These are phyloP conservation scores for Xylaria sp. DNA, from an alignment of 2,329 filamentous ascomycete species.

Conservation along the genomic window DNA sequence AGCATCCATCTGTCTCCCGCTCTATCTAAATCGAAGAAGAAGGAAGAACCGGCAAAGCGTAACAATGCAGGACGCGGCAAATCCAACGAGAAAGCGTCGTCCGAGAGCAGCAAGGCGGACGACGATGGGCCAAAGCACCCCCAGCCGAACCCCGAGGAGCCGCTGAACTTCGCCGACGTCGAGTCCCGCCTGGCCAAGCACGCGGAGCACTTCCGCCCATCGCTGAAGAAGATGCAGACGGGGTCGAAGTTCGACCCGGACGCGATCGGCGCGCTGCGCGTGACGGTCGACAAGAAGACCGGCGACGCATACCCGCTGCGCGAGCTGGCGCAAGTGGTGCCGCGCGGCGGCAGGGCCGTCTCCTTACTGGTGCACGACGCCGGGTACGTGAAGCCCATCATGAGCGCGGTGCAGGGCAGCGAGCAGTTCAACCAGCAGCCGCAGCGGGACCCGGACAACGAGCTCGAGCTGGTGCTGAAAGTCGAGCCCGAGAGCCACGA, in stretches of 20 bases:
- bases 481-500: conserved; percentile 64
- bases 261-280: conserved; percentile 58
- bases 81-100: not conserved
- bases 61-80: conserved; percentile 15
- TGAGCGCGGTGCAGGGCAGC: conserved; percentile 64
- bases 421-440: conserved; percentile 71
- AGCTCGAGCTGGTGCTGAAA: conserved; percentile 66
- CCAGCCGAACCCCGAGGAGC: conserved; percentile 54
- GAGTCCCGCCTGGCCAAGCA: conserved; percentile 56
- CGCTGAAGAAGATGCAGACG: conserved; percentile 56
- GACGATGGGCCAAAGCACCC: conserved; percentile 45
- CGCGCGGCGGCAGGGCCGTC: conserved; percentile 55
- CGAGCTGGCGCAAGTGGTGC: conserved; percentile 66
- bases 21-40: conserved; percentile 30
- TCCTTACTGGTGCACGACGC: conserved; percentile 54
- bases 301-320: conserved; percentile 59
- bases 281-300: conserved; percentile 51
- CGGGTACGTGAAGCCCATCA: conserved; percentile 63
- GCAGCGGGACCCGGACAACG: conserved; percentile 67
- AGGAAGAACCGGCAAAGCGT: conserved; percentile 20
- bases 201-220: conserved; percentile 56
- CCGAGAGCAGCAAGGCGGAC: conserved; percentile 12
- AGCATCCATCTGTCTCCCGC: conserved; percentile 27
- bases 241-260: conserved; percentile 66
- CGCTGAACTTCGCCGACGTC: conserved; percentile 62